These are phyloP conservation scores for Kodamaea sp. DNA, from an alignment of 1,139 yeast genomes.

Conservation along the genomic window DNA sequence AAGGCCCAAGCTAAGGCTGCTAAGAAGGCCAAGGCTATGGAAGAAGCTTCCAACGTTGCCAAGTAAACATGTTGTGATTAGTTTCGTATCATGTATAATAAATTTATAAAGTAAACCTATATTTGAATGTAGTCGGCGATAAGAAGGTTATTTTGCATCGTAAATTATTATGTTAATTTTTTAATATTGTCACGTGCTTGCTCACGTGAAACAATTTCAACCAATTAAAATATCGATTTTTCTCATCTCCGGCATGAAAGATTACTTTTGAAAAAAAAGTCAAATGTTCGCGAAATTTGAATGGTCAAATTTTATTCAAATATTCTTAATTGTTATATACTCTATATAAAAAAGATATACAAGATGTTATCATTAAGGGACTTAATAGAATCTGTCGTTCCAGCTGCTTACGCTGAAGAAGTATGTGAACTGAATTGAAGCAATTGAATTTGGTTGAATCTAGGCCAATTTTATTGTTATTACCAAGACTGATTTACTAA, in stretches of 20 bases:
- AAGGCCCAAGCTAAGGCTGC: slow-evolving; percentile 76
- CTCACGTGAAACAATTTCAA: slow-evolving; percentile 7
- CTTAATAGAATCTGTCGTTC: slow-evolving; percentile 76
- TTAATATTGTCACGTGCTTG: no score
- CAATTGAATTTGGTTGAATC: not conserved
- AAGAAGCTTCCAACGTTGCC: slow-evolving; percentile 17
- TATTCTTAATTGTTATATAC: not conserved
- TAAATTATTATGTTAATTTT: no score
- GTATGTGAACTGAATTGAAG: slow-evolving; percentile 31
- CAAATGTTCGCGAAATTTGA: slow-evolving; percentile 3
- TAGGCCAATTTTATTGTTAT: not conserved
- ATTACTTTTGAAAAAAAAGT: slow-evolving; percentile 9
- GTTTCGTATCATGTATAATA: no score
- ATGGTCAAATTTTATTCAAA: not conserved
- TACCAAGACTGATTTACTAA: slow-evolving; percentile 5
- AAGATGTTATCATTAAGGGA: slow-evolving; percentile 63
- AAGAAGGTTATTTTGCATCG: no score
- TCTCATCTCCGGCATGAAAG: slow-evolving; percentile 17
- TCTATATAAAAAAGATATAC: not conserved
- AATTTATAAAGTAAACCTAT: no score
- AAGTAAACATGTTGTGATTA: slow-evolving; percentile 4
- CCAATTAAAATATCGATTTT: slow-evolving; percentile 27
- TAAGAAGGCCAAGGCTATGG: slow-evolving; percentile 43
- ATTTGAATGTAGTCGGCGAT: no score
- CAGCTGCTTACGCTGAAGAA: slow-evolving; percentile 88